Conservation (phyloP, 768 basidiomycete species). For the Amanita thiersii region DNA sequence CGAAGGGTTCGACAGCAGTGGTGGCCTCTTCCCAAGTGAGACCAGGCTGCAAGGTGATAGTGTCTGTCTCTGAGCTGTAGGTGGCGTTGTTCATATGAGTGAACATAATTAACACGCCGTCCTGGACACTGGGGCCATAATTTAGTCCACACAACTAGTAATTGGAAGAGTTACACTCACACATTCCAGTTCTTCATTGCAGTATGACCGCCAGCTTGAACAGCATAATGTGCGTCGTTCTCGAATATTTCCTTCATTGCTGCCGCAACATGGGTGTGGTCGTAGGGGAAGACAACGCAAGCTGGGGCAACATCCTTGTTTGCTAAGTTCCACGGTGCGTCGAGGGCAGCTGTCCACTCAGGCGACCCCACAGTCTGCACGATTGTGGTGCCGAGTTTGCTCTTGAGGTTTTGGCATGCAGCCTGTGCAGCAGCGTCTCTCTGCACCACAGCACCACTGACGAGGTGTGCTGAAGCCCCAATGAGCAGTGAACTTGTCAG, state of each 20-base stretch:
- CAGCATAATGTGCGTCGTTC: conserved; percentile 27
- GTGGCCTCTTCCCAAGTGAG: conserved; percentile 33
- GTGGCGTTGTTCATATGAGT: conserved; percentile 27
- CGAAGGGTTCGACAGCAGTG: conserved; percentile 23
- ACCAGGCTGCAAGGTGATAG: conserved; percentile 33
- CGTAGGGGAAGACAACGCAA: conserved; percentile 29
- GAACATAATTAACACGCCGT: conserved; percentile 30
- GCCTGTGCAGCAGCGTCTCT: not conserved
- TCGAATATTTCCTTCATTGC: conserved; percentile 30
- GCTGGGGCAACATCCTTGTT: not conserved
- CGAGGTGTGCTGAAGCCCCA: too few species aligned
- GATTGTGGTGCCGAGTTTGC: not conserved
- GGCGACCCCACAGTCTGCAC: not conserved
- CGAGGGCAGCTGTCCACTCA: not conserved
- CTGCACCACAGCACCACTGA: too few species aligned
- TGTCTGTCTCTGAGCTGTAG: conserved; percentile 25
- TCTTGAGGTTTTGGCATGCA: not conserved
- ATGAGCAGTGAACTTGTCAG: too few species aligned
- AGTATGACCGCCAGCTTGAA: conserved; percentile 33
- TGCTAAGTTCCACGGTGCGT: not conserved
- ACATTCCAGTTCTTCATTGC: conserved; percentile 37
- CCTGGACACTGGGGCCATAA: conserved; percentile 23
- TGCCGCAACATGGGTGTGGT: conserved; percentile 22
- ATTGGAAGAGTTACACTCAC: conserved; percentile 20
- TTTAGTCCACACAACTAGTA: not conserved